These are phyloP conservation scores for Tricladium varicosporioides DNA, from an alignment of 2,329 filamentous ascomycete genomes.

Conservation along the genomic window DNA sequence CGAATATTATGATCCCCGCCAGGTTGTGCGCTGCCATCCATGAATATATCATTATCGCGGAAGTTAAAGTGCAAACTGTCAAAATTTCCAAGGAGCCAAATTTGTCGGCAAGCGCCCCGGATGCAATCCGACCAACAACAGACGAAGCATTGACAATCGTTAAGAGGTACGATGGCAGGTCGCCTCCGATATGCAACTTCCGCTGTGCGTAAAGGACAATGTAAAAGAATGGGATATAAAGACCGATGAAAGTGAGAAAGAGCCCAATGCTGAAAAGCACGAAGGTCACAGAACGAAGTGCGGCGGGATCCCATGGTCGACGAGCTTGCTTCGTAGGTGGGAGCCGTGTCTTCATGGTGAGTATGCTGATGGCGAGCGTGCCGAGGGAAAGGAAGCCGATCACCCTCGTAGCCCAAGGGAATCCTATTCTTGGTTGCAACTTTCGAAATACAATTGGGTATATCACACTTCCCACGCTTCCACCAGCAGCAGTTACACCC, in stretches of 20 bases:
- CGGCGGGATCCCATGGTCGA: constrained; percentile 47
- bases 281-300: constrained; percentile 50
- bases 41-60: constrained; percentile 36
- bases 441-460: constrained; percentile 59
- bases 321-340: constrained; percentile 37
- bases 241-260: constrained; percentile 47
- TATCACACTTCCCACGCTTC: constrained; percentile 46
- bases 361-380: constrained; percentile 37
- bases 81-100: constrained; percentile 50
- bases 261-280: constrained; percentile 40
- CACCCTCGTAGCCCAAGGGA: constrained; percentile 61
- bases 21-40: constrained; percentile 51
- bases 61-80: constrained; percentile 41
- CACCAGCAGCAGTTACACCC: constrained; percentile 4
- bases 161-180: constrained; percentile 13
- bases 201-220: constrained; percentile 30
- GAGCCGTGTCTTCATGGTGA: constrained; percentile 48
- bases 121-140: constrained; percentile 51
- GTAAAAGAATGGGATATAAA: constrained; percentile 54
- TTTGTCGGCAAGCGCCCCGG: constrained; percentile 49
- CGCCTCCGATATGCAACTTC: neutral
- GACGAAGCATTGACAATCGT: constrained; percentile 25
- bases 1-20: constrained; percentile 58
- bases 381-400: constrained; percentile 59
- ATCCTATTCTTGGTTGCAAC: constrained; percentile 58